Conservation (phyloP, 164 flowering plant species). For the Berberis vulgaris region DNA sequence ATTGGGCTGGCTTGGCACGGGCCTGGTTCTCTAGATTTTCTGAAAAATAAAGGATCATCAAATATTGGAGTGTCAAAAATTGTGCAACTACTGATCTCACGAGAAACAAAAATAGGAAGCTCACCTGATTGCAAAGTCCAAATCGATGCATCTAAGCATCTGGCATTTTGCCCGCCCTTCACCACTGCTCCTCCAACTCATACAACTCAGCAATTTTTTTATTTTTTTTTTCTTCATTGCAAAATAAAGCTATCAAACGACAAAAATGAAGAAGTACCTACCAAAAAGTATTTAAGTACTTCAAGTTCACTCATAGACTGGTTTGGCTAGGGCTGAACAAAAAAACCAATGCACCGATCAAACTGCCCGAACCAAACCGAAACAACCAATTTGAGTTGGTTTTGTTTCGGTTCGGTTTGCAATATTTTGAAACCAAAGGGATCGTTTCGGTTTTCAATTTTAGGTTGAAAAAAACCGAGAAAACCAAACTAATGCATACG, state of each 20-base stretch:
- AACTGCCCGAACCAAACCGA: no score
- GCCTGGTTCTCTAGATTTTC: no score
- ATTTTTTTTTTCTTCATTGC: conserved; percentile 59
- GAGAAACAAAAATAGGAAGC: conserved; percentile 1
- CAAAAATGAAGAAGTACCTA: not conserved
- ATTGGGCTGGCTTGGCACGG: no score
- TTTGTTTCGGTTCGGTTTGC: no score
- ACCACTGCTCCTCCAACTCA: conserved; percentile 96
- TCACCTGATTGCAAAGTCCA: conserved; percentile 94
- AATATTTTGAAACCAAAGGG: no score
- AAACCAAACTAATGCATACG: no score
- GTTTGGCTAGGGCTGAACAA: no score
- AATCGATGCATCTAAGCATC: conserved; percentile 97
- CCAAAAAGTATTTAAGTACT: not conserved
- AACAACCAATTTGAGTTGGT: no score
- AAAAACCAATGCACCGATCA: no score
- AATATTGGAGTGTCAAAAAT: not conserved
- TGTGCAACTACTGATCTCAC: not conserved
- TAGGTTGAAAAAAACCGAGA: no score
- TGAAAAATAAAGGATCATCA: not conserved
- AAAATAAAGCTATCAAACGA: not conserved
- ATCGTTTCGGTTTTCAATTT: no score
- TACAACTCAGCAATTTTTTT: conserved; percentile 97
- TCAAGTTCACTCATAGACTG: no score
- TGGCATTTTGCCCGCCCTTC: conserved; percentile 98